Percentiles rank a stretch among this genome's conserved stretches.
Conservation (phyloP, 768 basidiomycete species). For the Favolaschia claudopus region DNA sequence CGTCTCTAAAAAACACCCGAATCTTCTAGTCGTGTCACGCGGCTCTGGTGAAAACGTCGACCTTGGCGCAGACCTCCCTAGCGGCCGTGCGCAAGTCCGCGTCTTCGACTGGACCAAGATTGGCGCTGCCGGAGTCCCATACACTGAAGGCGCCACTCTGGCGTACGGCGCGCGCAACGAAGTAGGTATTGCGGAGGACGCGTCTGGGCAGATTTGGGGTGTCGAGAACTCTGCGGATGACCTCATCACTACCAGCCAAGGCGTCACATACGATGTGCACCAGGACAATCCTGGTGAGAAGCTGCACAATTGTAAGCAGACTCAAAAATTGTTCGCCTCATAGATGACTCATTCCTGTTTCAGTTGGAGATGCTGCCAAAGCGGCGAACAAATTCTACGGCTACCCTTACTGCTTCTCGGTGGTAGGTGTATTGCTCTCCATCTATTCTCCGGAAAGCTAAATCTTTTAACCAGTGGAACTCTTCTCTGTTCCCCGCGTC, state of each 20-base stretch:
- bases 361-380: constrained; percentile 19
- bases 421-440: constrained; percentile 17
- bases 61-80: constrained; percentile 7
- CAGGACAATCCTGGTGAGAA: constrained; percentile 26
- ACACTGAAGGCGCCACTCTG: neutral
- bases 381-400: constrained; percentile 18
- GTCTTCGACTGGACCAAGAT: constrained; percentile 24
- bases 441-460: constrained; percentile 4
- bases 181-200: constrained; percentile 25
- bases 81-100: constrained; percentile 18
- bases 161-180: constrained; percentile 25
- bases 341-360: neutral
- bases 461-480: neutral
- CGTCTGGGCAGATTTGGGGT: constrained; percentile 21
- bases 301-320: constrained; percentile 16
- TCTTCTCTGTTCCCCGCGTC: neutral
- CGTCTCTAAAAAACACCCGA: constrained; percentile 22
- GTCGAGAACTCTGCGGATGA: constrained; percentile 27
- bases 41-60: constrained; percentile 26
- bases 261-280: constrained; percentile 20
- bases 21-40: constrained; percentile 16
- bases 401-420: constrained; percentile 26
- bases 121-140: constrained; percentile 8
- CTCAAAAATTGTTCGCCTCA: neutral
- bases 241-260: constrained; percentile 17